Base-by-base conservation (phyloP, 176 grass and related monocot genomes). In the Oryza coarctata region DNA sequence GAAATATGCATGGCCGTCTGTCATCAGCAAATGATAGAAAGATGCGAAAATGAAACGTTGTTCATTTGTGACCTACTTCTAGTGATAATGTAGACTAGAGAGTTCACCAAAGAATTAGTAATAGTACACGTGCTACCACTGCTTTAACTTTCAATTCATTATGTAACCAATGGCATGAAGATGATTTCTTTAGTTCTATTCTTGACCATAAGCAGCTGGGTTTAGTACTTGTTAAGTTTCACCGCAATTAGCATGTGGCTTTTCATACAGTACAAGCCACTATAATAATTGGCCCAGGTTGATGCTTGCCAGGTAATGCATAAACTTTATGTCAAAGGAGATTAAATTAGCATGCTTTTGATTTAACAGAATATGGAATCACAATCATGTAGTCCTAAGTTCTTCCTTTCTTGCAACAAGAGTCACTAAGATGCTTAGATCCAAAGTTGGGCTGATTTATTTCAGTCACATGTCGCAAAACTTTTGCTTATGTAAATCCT, bases 251-350 rank as follows among this genome's bases (percentile, higher is more conserved):
- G 27, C 66, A 82, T 26, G 35, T 26, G 35, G 11, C 67, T 78
- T 81, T 90, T 86, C 83, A 79, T 60, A 63, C 74, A 40, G 35
- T 68, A 23, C 2, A 62, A 63, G 39, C 63, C 45, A 68, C 60
- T 67, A 81, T 63, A 86, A 82, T 47, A 74, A 70, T 75, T 55
- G 71, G n/a, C 14, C 68, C 74, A 83, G 67, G 73, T 90, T 82
- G 77, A 82, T 89, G 78, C 73, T 85, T 82, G 43, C 72, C 84
- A 72, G 55, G 67, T 65, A 60, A 40, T 70, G 79, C 63, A 69
- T 69, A 72, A 85, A 43, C 65, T 85, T 44, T 65, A 28, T 77
- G 23, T 79, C 23, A 72, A 25, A 55, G 2, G 74, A n/a, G 61
- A 68, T 57, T 65, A 75, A 75, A 74, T 68, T 65, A 75, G 73